Percentiles rank a stretch among this genome's conserved stretches.
Evolutionary conservation across 768 basidiomycete genomes (phyloP).

Genomic region (Galerina sulciceps): DNA sequence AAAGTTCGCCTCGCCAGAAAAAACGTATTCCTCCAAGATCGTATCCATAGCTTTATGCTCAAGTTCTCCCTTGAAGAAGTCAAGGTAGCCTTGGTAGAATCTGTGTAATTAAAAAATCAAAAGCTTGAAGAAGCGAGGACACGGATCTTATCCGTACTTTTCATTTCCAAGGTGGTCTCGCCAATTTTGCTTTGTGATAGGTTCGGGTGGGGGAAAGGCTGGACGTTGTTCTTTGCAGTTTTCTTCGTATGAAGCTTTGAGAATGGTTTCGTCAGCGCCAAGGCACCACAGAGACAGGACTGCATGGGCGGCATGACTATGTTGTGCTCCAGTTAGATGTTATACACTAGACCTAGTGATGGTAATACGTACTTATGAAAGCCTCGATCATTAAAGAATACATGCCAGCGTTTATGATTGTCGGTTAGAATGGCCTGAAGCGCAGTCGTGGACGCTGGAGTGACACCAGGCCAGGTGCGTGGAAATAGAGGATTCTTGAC

Average conservation of each 20-base stretch:
- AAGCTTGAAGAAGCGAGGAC: background rate
- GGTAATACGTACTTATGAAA: slow-evolving; percentile 19
- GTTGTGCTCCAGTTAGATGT: no score
- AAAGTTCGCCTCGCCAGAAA: slow-evolving; percentile 51
- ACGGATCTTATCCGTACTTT: slow-evolving; percentile 36
- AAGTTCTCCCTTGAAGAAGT: slow-evolving; percentile 49
- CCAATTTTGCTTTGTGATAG: slow-evolving; percentile 51
- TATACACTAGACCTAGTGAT: no score
- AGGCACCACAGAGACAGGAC: slow-evolving; percentile 31
- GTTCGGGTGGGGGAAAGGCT: slow-evolving; percentile 45
- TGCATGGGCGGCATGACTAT: slow-evolving; percentile 31
- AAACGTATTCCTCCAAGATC: slow-evolving; percentile 60
- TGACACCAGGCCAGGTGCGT: slow-evolving; percentile 11
- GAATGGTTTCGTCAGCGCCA: slow-evolving; percentile 32
- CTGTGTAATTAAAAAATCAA: slow-evolving; percentile 31
- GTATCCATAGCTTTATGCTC: slow-evolving; percentile 38
- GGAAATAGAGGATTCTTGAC: slow-evolving; percentile 10
- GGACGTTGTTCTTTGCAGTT: slow-evolving; percentile 39
- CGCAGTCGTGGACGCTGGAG: slow-evolving; percentile 9
- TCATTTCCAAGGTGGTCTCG: slow-evolving; percentile 60
- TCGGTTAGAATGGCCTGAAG: slow-evolving; percentile 18
- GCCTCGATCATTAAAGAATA: slow-evolving; percentile 18
- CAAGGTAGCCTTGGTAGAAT: slow-evolving; percentile 56
- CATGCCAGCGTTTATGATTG: slow-evolving; percentile 20
- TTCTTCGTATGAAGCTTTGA: slow-evolving; percentile 40